phyloP scores from a whole-genome alignment of 2,329 filamentous ascomycete genomes.

The Monilinia vaccinii-corymbosi region DNA sequence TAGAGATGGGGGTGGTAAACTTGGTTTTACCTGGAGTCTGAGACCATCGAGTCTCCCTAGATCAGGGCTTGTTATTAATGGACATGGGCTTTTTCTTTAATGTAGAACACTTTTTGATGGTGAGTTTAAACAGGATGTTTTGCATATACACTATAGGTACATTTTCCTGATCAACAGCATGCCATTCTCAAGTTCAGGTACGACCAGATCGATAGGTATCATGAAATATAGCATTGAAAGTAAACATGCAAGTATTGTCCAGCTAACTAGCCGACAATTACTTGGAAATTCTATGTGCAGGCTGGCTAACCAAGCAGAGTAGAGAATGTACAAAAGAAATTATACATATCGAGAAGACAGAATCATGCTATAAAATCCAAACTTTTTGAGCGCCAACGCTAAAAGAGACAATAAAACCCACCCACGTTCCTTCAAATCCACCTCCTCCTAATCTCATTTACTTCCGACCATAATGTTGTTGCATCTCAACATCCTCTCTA shows the following conservation, averaged over 20 bases:
- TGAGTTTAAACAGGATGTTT: background rate
- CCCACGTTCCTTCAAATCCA: background rate
- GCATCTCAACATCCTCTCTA: constrained; percentile 3
- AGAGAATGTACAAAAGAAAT: background rate
- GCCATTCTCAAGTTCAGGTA: background rate
- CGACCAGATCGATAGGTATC: background rate
- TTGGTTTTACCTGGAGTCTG: background rate
- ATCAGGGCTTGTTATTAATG: background rate
- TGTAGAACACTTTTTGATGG: background rate
- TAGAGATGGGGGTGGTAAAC: too few relatives aligned
- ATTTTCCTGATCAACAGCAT: background rate
- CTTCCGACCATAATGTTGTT: background rate
- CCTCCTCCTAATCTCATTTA: background rate
- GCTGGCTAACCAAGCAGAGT: background rate
- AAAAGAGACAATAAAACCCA: background rate
- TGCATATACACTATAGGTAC: background rate
- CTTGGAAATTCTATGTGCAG: background rate
- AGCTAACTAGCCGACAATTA: too few relatives aligned
- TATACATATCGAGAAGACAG: background rate
- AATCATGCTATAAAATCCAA: background rate
- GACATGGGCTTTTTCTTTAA: too few relatives aligned
- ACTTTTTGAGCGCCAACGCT: background rate
- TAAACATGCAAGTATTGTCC: background rate
- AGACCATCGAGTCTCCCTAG: background rate
- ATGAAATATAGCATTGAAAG: too few relatives aligned